Conservation (phyloP, 805 yeast genomes). For the Yamadazyma nakazawae region DNA sequence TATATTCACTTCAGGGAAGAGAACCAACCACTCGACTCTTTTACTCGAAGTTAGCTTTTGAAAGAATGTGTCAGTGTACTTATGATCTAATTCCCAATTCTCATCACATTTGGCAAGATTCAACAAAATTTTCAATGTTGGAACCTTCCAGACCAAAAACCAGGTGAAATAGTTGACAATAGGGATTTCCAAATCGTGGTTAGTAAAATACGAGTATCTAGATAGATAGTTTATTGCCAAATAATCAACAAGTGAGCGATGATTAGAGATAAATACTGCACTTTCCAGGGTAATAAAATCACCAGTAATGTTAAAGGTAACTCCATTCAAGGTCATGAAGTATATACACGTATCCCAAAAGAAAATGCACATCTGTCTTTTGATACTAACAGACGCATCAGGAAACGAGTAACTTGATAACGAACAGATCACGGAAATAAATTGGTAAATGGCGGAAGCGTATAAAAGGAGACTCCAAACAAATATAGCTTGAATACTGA, state of each 20-base stretch:
- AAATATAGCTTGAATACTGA: slow-evolving; percentile 17
- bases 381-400: slow-evolving; percentile 18
- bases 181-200: slow-evolving; percentile 26
- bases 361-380: slow-evolving; percentile 15
- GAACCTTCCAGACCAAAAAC: slow-evolving; percentile 63
- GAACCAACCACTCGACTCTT: slow-evolving; percentile 57
- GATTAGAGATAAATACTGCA: slow-evolving; percentile 52
- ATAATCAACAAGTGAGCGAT: slow-evolving; percentile 66
- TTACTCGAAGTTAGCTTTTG: slow-evolving; percentile 32
- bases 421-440: slow-evolving; percentile 17
- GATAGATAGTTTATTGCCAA: slow-evolving; percentile 48
- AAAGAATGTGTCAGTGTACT: slow-evolving; percentile 34
- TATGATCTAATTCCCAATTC: slow-evolving; percentile 57
- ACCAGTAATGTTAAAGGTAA: slow-evolving; percentile 40
- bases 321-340: slow-evolving; percentile 33
- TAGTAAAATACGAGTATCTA: slow-evolving; percentile 19
- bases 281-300: slow-evolving; percentile 36
- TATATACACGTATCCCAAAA: slow-evolving; percentile 32
- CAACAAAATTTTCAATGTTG: slow-evolving; percentile 46
- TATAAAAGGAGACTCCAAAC: slow-evolving; percentile 17
- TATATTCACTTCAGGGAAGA: slow-evolving; percentile 86
- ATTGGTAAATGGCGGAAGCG: slow-evolving; percentile 19
- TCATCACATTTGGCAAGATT: slow-evolving; percentile 60
- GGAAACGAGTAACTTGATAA: slow-evolving; percentile 16
- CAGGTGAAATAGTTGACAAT: slow-evolving; percentile 63